A percentile compares a stretch with the other conserved stretches of the same genome.
These are phyloP conservation scores for Xerophyta viscosa DNA, from an alignment of 106 monocot genomes.

Conservation along the genomic window DNA sequence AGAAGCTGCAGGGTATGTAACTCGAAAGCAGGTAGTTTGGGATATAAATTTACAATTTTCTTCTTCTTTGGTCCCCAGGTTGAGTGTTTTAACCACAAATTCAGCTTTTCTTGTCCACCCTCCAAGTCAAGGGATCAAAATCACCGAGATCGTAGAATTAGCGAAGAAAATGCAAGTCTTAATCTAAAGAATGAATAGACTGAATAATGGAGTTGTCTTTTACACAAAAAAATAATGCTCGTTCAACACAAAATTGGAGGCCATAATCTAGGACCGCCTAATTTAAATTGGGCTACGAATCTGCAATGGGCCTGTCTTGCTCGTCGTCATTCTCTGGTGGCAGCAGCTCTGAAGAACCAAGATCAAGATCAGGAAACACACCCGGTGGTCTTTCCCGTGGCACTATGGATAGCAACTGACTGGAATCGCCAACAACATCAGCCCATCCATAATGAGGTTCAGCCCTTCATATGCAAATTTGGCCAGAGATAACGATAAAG, in stretches of 20 bases:
- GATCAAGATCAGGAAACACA: constrained; percentile 42
- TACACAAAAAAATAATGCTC: constrained; percentile 3
- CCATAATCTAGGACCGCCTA: constrained; percentile 5
- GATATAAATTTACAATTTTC: no score
- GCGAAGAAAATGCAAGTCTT: background rate
- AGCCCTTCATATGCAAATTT: constrained; percentile 27
- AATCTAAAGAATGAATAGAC: constrained; percentile 35
- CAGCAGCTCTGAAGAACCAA: constrained; percentile 19
- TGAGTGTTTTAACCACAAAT: no score
- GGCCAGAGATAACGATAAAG: no score
- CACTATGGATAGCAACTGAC: constrained; percentile 73
- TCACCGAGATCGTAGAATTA: background rate
- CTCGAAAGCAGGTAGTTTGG: no score
- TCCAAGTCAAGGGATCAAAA: no score
- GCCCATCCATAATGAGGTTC: constrained; percentile 99
- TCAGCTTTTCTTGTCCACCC: no score
- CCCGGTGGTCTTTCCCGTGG: constrained; percentile 68
- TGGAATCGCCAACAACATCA: constrained; percentile 88
- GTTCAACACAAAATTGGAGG: constrained; percentile 16
- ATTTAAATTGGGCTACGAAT: background rate
- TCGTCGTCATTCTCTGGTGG: constrained; percentile 15
- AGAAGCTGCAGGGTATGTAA: no score
- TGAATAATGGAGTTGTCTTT: constrained; percentile 2
- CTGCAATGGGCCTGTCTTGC: constrained; percentile 14
- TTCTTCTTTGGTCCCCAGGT: no score